phyloP scores from a whole-genome alignment of 1,139 yeast genomes.

The Suhomyces maxii region DNA sequence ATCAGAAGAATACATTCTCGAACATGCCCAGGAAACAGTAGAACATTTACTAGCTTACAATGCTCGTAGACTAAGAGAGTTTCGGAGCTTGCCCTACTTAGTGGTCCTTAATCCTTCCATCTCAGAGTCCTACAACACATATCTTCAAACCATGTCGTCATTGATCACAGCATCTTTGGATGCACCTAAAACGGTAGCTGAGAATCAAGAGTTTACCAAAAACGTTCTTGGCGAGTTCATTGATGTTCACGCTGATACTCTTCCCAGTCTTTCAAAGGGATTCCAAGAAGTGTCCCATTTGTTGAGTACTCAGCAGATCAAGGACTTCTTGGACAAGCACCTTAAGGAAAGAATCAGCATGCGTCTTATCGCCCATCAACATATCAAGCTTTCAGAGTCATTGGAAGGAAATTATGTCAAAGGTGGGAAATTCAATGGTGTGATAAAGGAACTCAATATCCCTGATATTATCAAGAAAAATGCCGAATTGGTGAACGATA shows the following conservation, averaged over 20 bases:
- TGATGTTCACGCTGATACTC: conserved; percentile 77
- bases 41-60: conserved; percentile 43
- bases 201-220: conserved; percentile 51
- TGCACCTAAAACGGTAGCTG: conserved; percentile 48
- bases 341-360: conserved; percentile 81
- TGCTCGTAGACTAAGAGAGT: conserved; percentile 60
- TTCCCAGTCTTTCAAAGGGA: conserved; percentile 79
- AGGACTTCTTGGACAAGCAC: conserved; percentile 71
- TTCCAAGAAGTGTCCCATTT: conserved; percentile 69
- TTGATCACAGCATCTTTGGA: conserved; percentile 47
- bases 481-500: conserved; percentile 75
- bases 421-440: conserved; percentile 62
- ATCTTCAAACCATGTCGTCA: conserved; percentile 68
- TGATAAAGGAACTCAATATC: conserved; percentile 64
- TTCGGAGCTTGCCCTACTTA: conserved; percentile 76
- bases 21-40: conserved; percentile 44
- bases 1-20: conserved; percentile 33
- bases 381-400: conserved; percentile 42
- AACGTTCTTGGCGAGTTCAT: conserved; percentile 58
- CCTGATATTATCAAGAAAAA: conserved; percentile 60
- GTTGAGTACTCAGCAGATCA: conserved; percentile 51
- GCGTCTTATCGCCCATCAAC: conserved; percentile 84
- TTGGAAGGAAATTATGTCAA: conserved; percentile 17
- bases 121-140: conserved; percentile 73
- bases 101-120: conserved; percentile 87